Conservation (phyloP, 1,139 yeast genomes). For the Pichia sp. region DNA sequence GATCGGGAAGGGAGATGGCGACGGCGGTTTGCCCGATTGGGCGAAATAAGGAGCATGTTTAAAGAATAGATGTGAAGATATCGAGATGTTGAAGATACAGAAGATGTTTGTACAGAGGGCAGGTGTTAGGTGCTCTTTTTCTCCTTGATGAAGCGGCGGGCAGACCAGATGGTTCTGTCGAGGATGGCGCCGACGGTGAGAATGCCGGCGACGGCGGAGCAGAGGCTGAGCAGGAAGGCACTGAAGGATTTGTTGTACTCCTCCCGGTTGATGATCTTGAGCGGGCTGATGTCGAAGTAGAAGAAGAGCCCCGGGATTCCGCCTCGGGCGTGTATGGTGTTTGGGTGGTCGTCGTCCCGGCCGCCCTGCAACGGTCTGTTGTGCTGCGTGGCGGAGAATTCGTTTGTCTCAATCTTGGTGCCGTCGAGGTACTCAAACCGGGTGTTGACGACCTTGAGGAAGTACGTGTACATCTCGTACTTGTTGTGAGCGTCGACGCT, state of each 20-base stretch:
- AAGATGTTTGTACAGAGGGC: too few relatives aligned
- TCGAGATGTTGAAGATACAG: too few relatives aligned
- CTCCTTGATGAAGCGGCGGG: conserved; percentile 71
- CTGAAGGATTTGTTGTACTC: conserved; percentile 77
- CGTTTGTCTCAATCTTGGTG: conserved; percentile 72
- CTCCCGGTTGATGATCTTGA: conserved; percentile 85
- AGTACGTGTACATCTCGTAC: conserved; percentile 69
- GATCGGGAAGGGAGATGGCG: not conserved
- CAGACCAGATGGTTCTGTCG: conserved; percentile 86
- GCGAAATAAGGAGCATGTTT: too few relatives aligned
- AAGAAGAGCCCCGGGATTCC: conserved; percentile 90
- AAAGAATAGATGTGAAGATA: too few relatives aligned
- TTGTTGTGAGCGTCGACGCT: conserved; percentile 43
- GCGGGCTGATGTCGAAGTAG: conserved; percentile 86
- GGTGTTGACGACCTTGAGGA: conserved; percentile 85
- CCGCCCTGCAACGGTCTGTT: conserved; percentile 85
- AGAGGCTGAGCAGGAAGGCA: conserved; percentile 76
- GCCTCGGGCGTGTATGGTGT: conserved; percentile 77
- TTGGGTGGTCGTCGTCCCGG: conserved; percentile 83
- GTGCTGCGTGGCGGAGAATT: conserved; percentile 86
- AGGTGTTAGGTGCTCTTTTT: conserved; percentile 47
- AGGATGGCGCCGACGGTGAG: conserved; percentile 86
- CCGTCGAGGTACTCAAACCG: conserved; percentile 66
- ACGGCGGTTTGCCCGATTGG: too few relatives aligned
- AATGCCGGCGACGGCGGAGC: conserved; percentile 90